Evolutionary conservation across 2,329 filamentous ascomycete genomes (phyloP).

Genomic region (Colletotrichum destructivum): DNA sequence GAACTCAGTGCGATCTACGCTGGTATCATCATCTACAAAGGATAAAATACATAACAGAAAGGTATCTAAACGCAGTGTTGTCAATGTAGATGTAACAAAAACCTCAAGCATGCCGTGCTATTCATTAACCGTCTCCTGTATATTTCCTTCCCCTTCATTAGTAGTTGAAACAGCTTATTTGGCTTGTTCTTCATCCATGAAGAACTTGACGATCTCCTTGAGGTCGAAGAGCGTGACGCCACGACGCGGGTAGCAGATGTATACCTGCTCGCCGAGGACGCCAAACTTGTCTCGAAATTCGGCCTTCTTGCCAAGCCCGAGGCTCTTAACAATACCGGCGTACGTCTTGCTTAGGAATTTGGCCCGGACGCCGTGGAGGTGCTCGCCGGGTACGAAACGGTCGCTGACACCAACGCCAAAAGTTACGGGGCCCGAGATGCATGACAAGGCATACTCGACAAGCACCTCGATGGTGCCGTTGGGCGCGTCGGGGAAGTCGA

Average conservation of each 20-base stretch:
- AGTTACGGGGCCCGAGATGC: conserved; percentile 74
- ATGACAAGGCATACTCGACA: conserved; percentile 77
- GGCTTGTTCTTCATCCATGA: conserved; percentile 74
- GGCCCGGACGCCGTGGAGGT: conserved; percentile 84
- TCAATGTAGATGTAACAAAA: neutral
- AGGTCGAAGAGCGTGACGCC: conserved; percentile 87
- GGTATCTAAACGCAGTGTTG: conserved; percentile 18
- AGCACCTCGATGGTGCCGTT: conserved; percentile 89
- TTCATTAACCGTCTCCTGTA: neutral
- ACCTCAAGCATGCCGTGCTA: neutral
- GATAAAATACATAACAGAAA: neutral
- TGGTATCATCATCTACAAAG: conserved; percentile 31
- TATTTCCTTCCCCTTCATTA: neutral
- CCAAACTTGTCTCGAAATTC: conserved; percentile 95
- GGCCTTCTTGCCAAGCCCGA: conserved; percentile 86
- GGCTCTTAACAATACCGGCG: conserved; percentile 84
- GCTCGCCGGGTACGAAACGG: conserved; percentile 83
- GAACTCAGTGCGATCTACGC: conserved; percentile 20
- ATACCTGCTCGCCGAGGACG: conserved; percentile 85
- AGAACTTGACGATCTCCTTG: conserved; percentile 90
- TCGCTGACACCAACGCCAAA: conserved; percentile 88
- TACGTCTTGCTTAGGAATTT: conserved; percentile 89
- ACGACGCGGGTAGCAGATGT: conserved; percentile 90
- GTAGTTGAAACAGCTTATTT: neutral
- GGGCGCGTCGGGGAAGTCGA: conserved; percentile 91